Evolutionary conservation across 305 asterid genomes (phyloP), one percentile per base, ranked within the genome.

Genomic region (Petunia hybrid): DNA sequence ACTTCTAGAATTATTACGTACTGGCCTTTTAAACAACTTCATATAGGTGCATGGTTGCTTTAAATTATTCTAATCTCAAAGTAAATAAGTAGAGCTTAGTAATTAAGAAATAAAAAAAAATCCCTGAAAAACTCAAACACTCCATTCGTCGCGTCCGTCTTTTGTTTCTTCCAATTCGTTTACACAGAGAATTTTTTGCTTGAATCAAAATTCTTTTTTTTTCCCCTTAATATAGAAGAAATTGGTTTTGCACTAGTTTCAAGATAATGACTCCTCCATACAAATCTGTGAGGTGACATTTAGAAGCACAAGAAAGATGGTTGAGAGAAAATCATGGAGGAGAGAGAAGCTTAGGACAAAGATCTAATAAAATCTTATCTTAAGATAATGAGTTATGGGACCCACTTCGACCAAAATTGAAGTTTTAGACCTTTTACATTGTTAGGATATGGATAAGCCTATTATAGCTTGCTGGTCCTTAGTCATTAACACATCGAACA

Each of bases 281-380:
- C 4, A 63, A 16, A 8, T 6, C n/a, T n/a, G n/a, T n/a, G n/a
- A n/a, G 5, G 39, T 76, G 13, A 59, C 8, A 76, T 76, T 51
- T 76, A 51, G 8, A 41, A 39, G 35, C 51, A 76, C 67, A 76
- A 51, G 51, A n/a, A 39, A 76, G 66, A 40, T 76, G 51, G 68
- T n/a, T 41, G 4, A 56, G 80, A 74, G 86, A 68, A 78, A 65
- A 82, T 81, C 55, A 87, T 71, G 82, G 85, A 83, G 79, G 90
- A 79, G 90, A 80, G 85, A 84, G 84, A 79, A 81, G 79, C 65
- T 41, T 9, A 73, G 36, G 84, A 62, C 80, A 83, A 69, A 85
- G 14, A 61, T 62, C 60, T 78, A 13, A 53, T 45, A 59, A 35
- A 70, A 79, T 86, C 84, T 82, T 88, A 85, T 88, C 87, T 22